Conservation (phyloP, 345 rosid species). For the Eucalyptus cloeziana region DNA sequence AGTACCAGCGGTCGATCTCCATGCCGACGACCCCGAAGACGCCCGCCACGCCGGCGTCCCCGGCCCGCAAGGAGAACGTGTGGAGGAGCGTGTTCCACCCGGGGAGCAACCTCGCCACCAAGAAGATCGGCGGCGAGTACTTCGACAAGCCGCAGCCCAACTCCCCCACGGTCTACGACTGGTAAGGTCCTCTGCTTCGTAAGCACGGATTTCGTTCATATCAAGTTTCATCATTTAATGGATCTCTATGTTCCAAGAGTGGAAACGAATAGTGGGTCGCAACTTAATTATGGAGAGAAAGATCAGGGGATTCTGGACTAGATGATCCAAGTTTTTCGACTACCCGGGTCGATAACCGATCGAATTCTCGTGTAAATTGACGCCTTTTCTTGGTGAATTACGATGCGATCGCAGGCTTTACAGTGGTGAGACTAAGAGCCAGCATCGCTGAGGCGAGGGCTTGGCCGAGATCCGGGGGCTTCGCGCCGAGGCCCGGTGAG, state of each 20-base stretch:
- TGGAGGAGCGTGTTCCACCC: slow-evolving; percentile 98
- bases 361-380: background rate
- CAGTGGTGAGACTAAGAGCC: slow-evolving; percentile 81
- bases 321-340: background rate
- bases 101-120: slow-evolving; percentile 84
- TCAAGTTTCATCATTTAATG: background rate
- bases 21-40: slow-evolving; percentile 62
- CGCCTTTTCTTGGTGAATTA: background rate
- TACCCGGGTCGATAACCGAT: background rate
- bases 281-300: background rate
- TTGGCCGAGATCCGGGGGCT: background rate
- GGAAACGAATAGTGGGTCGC: background rate
- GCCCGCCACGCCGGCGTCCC: slow-evolving; percentile 30
- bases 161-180: slow-evolving; percentile 92
- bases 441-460: slow-evolving; percentile 31
- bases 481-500: background rate
- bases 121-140: slow-evolving; percentile 38
- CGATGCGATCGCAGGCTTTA: slow-evolving; percentile 47
- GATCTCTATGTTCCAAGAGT: background rate
- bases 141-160: slow-evolving; percentile 86
- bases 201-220: background rate
- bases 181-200: slow-evolving; percentile 18
- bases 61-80: slow-evolving; percentile 75
- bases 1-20: slow-evolving; percentile 32
- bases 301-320: background rate